Conservation (phyloP, 2,329 filamentous ascomycete genomes). For the Alternaria triticina region DNA sequence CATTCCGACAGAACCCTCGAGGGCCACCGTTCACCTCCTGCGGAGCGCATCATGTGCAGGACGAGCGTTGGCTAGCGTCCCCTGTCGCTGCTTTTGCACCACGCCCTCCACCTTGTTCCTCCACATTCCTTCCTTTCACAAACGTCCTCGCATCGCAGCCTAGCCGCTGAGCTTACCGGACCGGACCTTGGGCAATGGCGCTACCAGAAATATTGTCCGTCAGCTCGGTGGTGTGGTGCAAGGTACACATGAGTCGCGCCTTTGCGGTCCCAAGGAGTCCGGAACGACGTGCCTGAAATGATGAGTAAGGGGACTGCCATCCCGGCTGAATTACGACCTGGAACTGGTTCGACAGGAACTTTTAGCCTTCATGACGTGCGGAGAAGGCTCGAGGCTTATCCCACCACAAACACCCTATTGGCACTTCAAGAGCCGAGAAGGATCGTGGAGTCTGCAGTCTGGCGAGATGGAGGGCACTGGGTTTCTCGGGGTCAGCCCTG, state of each 20-base stretch:
- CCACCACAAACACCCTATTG: conserved; percentile 12
- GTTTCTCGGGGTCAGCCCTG: conserved; percentile 30
- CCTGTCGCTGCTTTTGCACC: conserved; percentile 31
- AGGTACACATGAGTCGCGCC: conserved; percentile 2
- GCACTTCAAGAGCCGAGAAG: conserved; percentile 21
- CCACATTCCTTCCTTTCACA: conserved; percentile 10
- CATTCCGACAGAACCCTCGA: conserved; percentile 19
- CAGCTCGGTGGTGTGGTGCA: conserved; percentile 25
- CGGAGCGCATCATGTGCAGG: conserved; percentile 23
- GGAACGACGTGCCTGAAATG: conserved; percentile 40
- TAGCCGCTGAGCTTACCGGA: conserved; percentile 31
- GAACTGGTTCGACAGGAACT: conserved; percentile 30
- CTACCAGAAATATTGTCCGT: conserved; percentile 31
- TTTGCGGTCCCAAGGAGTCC: conserved; percentile 21
- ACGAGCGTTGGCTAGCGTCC: conserved; percentile 21
- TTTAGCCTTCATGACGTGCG: conserved; percentile 14
- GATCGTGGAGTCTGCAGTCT: conserved; percentile 18
- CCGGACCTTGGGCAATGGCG: conserved; percentile 25
- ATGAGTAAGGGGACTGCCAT: conserved; percentile 19
- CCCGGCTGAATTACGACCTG: conserved; percentile 19
- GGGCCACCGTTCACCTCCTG: conserved; percentile 20
- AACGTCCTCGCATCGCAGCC: conserved; percentile 14
- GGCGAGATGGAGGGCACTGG: conserved; percentile 22
- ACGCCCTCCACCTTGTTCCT: neutral
- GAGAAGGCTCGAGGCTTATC: conserved; percentile 11